These are phyloP conservation scores for Retiboletus flavoniger DNA, from an alignment of 1,284 basidiomycete species.

Conservation along the genomic window DNA sequence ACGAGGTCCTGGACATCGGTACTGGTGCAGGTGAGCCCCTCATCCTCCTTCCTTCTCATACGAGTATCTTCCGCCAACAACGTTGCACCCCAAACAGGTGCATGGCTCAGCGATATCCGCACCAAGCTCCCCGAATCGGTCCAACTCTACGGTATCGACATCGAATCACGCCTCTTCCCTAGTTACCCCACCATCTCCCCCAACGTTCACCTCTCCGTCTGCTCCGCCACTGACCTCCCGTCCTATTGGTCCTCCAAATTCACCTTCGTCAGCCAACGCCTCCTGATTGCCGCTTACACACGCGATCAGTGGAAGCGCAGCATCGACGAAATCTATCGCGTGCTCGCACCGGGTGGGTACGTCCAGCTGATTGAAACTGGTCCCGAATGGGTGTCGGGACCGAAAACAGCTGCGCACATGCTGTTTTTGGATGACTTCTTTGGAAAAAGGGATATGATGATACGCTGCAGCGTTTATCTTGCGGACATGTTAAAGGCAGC, in stretches of 20 bases:
- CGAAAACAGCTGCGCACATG: constrained; percentile 16
- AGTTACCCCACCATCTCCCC: background rate
- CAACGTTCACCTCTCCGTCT: constrained; percentile 23
- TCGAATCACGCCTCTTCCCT: constrained; percentile 21
- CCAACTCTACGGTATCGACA: constrained; percentile 25
- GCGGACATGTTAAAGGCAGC: constrained; percentile 19
- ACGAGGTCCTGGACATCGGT: constrained; percentile 27
- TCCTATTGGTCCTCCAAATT: constrained; percentile 29
- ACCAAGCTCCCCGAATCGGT: constrained; percentile 17
- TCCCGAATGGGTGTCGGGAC: constrained; percentile 20
- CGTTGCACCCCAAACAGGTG: constrained; percentile 2
- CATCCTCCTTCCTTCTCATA: background rate
- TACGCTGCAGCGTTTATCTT: constrained; percentile 15
- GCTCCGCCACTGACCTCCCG: constrained; percentile 21
- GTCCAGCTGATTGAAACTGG: constrained; percentile 32
- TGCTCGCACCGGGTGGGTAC: constrained; percentile 33
- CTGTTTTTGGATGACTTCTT: constrained; percentile 19
- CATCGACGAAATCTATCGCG: constrained; percentile 30
- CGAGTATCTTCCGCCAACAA: background rate
- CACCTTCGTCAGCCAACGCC: constrained; percentile 33
- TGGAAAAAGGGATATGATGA: constrained; percentile 8
- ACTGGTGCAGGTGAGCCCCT: constrained; percentile 21
- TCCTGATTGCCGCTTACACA: constrained; percentile 32
- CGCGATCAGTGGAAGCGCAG: constrained; percentile 27
- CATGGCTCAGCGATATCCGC: constrained; percentile 25